phyloP scores from a whole-genome alignment of 2,329 filamentous ascomycete genomes.

The Coniella lustricola region DNA sequence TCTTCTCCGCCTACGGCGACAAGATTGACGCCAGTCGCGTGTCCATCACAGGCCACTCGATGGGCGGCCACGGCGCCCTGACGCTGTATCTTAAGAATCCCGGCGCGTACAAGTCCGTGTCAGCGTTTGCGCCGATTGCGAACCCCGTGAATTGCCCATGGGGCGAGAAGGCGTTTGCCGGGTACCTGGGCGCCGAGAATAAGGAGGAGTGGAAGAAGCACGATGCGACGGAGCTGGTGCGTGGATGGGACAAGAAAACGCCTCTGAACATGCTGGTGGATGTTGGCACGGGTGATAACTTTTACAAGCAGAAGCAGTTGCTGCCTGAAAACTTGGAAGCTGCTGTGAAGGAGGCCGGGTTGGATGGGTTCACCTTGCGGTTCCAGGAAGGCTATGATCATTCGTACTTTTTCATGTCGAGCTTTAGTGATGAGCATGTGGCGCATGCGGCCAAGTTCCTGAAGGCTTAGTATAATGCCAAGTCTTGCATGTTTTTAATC shows the following conservation, averaged over 20 bases:
- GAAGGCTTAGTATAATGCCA: too few relatives aligned
- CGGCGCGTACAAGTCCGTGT: conserved; percentile 80
- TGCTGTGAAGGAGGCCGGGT: conserved; percentile 69
- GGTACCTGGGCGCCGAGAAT: conserved; percentile 72
- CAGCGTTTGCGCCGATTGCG: conserved; percentile 82
- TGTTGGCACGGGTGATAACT: conserved; percentile 90
- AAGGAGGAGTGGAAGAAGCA: conserved; percentile 76
- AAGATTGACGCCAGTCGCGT: conserved; percentile 64
- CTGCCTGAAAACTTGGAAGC: conserved; percentile 87
- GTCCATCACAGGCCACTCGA: conserved; percentile 87
- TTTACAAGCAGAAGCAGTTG: conserved; percentile 90
- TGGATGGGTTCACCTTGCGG: conserved; percentile 66
- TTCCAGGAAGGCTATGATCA: conserved; percentile 94
- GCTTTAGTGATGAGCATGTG: conserved; percentile 84
- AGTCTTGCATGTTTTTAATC: too few relatives aligned
- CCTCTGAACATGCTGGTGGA: conserved; percentile 78
- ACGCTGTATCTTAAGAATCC: conserved; percentile 90
- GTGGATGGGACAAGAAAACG: conserved; percentile 56
- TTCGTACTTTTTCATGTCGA: conserved; percentile 93
- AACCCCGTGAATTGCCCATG: conserved; percentile 84
- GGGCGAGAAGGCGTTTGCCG: conserved; percentile 91
- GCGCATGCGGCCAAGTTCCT: conserved; percentile 86
- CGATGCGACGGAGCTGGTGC: conserved; percentile 85
- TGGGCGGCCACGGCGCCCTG: conserved; percentile 94
- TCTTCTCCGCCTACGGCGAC: conserved; percentile 64